Base-by-base conservation (phyloP, 257 asterid genomes). In the Solanum sejunctum region DNA sequence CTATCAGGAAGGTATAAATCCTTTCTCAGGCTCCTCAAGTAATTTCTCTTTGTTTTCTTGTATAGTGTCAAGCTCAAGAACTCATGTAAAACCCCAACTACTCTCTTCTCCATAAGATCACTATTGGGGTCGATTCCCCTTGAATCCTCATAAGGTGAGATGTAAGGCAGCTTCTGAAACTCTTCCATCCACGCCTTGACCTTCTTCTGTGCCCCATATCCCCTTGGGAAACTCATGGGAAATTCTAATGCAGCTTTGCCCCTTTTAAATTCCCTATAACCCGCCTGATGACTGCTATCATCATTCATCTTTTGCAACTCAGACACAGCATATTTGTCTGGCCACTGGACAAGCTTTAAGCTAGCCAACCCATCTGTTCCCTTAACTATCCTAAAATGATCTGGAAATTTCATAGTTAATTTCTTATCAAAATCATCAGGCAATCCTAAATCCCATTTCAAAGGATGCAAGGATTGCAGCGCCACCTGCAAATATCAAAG, bases 131-230 rank as follows among this genome's bases (percentile, higher is more conserved):
- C 98, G 45, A 96, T 93, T 80, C 93, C 93, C 72, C 91, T 89
- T 23, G 96, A 91, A 86, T 95, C 98, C 88, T 93, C 98, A 23
- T 96, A 96, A 5, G 98, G 98, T 7, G 99, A 96, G 81, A 96
- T 95, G 89, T 95, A 96, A 3, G 99, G 99, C 77, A 96, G 86
- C 87, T 96, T 96, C 28, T 96, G 98, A 60, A 96, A 96, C 83
- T 96, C 99, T 36, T 95, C 95, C 98, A 96, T 96, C 99, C 99
- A 96, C 6, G 92, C 95, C 82, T 89, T 93, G 80, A 96, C 99
- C 93, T 93, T 96, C 80, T 93, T 96, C 81, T 93, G 99, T 1
- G 92, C 97, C 64, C 99, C 98, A 61, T 96, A 96, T 39, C 98
- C 97, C 88, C 98, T 93, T 1, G 99, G 99, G 78, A 93, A 95